Evolutionary conservation across 179 eudicot species (phyloP).

Genomic region (Vitellaria paradoxa): DNA sequence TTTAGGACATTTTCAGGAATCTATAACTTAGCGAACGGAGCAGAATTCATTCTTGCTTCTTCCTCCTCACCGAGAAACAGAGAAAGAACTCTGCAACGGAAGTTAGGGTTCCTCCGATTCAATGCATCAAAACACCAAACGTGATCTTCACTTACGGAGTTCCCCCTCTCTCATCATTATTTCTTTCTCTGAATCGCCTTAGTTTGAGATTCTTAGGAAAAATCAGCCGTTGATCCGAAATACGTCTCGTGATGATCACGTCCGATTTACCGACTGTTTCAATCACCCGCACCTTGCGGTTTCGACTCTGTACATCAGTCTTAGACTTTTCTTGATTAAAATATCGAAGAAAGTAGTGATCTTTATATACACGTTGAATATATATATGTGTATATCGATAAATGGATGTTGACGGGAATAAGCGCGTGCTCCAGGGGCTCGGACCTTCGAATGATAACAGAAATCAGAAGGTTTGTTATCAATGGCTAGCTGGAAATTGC

Average conservation of each 20-base stretch:
- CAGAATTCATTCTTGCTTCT: background rate
- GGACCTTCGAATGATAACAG: conserved; percentile 33
- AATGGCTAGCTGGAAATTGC: conserved; percentile 79
- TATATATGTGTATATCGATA: background rate
- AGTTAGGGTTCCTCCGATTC: conserved; percentile 10
- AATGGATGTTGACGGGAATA: conserved; percentile 54
- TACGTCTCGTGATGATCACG: background rate
- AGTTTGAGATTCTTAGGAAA: background rate
- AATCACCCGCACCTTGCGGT: background rate
- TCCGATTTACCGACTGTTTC: background rate
- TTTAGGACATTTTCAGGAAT: too few relatives aligned
- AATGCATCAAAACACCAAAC: background rate
- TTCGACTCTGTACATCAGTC: background rate
- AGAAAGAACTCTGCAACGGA: background rate
- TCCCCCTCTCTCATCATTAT: background rate
- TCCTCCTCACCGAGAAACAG: background rate
- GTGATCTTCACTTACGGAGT: background rate
- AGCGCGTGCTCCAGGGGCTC: conserved; percentile 54
- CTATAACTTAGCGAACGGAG: too few relatives aligned
- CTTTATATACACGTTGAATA: background rate
- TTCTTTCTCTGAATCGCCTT: background rate
- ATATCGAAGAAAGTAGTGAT: background rate
- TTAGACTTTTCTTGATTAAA: background rate
- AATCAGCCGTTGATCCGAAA: background rate
- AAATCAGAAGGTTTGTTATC: conserved; percentile 55